A percentile compares a stretch with the other conserved stretches of the same genome.
Conservation (phyloP, 352 stramenopile genomes). For the Globisporangium solare region DNA sequence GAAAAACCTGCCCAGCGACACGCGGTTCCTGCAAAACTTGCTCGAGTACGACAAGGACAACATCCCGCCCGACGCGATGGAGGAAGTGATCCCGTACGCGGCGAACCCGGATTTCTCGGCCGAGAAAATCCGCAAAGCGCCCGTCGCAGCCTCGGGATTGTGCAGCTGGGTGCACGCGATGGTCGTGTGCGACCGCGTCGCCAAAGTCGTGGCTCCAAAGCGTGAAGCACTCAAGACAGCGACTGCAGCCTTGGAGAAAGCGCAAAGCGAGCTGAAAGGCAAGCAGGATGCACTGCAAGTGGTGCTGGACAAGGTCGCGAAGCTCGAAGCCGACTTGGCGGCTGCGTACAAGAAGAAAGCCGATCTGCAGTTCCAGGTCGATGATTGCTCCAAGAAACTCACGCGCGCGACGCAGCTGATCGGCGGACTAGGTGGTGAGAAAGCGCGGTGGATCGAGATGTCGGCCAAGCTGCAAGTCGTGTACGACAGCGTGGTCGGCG, state of each 20-base stretch:
- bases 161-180: conserved; percentile 96
- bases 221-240: conserved; percentile 89
- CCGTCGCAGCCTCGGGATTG: conserved; percentile 90
- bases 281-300: conserved; percentile 91
- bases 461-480: conserved; percentile 77
- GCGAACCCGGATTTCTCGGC: conserved; percentile 90
- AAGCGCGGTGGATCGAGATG: conserved; percentile 90
- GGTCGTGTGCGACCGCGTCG: conserved; percentile 94
- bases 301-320: conserved; percentile 90
- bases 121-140: conserved; percentile 93
- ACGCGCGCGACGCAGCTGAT: conserved; percentile 91
- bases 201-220: conserved; percentile 92
- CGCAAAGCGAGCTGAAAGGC: conserved; percentile 77
- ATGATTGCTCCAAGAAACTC: conserved; percentile 92
- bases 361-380: conserved; percentile 87
- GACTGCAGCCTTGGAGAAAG: conserved; percentile 79
- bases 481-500: conserved; percentile 90
- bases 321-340: conserved; percentile 84
- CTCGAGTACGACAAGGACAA: conserved; percentile 96
- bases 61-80: conserved; percentile 87
- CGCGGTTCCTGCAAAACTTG: conserved; percentile 91
- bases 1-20: conserved; percentile 91
- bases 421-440: conserved; percentile 91
- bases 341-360: conserved; percentile 92
- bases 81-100: conserved; percentile 84